phyloP scores from a whole-genome alignment of 306 rosid species.

The Vicia villosa region DNA sequence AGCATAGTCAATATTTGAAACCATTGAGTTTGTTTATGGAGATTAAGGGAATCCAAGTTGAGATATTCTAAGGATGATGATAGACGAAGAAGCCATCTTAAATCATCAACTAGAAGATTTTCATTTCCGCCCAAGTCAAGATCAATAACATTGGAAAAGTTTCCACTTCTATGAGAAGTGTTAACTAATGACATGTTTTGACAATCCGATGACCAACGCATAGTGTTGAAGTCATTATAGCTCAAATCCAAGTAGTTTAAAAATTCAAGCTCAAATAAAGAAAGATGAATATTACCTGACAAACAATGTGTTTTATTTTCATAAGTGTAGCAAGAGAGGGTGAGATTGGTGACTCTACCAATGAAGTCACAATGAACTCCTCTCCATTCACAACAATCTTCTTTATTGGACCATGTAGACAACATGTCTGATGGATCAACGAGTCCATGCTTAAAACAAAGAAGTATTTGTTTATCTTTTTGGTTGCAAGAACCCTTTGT shows the following conservation, averaged over 20 bases:
- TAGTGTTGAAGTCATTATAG: not conserved
- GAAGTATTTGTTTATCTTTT: constrained; percentile 16
- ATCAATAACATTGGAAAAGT: not conserved
- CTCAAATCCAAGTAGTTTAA: constrained; percentile 4
- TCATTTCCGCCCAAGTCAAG: not conserved
- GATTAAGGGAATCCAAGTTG: not conserved
- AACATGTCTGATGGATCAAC: not conserved
- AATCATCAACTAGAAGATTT: not conserved
- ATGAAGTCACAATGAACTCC: constrained; percentile 9
- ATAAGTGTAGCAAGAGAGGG: not conserved
- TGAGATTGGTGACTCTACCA: constrained; percentile 16
- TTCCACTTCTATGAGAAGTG: not conserved
- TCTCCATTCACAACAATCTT: constrained; percentile 14
- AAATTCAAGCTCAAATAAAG: constrained; percentile 1
- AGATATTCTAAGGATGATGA: constrained; percentile 9
- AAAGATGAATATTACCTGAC: not conserved
- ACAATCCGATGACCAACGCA: not conserved
- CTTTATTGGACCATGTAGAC: not conserved
- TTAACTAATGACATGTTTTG: not conserved
- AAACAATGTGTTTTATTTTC: not conserved
- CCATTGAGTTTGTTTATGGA: not conserved
- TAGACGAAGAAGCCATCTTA: constrained; percentile 13
- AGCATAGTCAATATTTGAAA: not conserved
- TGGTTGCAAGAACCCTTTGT: not conserved
- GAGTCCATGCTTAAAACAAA: not conserved